Conservation (phyloP, 805 yeast genomes). For the Sugiyamaella floridensis region DNA sequence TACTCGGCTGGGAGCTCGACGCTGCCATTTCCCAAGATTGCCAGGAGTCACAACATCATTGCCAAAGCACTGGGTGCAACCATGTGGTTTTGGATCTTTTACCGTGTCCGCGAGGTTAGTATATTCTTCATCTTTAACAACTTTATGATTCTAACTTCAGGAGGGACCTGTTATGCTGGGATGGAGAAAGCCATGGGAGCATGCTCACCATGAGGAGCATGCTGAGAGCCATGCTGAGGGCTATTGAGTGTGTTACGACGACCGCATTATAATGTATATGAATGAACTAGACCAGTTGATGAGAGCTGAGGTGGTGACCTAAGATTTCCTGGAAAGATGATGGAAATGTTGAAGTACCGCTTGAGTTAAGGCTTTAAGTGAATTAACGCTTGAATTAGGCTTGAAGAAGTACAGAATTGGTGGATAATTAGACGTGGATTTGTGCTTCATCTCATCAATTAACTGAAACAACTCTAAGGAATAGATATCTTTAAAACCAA, state of each 20-base stretch:
- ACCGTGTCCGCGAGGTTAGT: slow-evolving; percentile 61
- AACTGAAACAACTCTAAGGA: too few relatives aligned
- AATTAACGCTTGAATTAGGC: too few relatives aligned
- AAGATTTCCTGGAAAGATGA: too few relatives aligned
- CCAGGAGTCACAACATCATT: slow-evolving; percentile 49
- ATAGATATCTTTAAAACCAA: too few relatives aligned
- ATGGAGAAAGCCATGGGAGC: slow-evolving; percentile 38
- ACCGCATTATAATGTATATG: not conserved
- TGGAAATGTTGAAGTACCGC: too few relatives aligned
- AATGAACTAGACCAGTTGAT: not conserved
- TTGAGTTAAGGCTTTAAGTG: too few relatives aligned
- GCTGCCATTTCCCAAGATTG: slow-evolving; percentile 59
- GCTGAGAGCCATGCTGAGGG: slow-evolving; percentile 14
- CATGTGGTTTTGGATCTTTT: slow-evolving; percentile 85
- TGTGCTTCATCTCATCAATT: too few relatives aligned
- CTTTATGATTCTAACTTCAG: slow-evolving; percentile 9
- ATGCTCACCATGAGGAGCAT: slow-evolving; percentile 23
- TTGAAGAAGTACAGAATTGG: too few relatives aligned
- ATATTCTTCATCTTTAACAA: not conserved
- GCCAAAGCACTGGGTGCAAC: slow-evolving; percentile 72
- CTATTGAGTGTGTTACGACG: not conserved
- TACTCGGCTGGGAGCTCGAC: slow-evolving; percentile 43
- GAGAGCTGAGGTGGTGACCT: not conserved
- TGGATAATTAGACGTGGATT: too few relatives aligned
- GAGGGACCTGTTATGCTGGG: slow-evolving; percentile 36